Conservation (phyloP, 2,329 filamentous ascomycete species). For the Ceratocystis papillata region DNA sequence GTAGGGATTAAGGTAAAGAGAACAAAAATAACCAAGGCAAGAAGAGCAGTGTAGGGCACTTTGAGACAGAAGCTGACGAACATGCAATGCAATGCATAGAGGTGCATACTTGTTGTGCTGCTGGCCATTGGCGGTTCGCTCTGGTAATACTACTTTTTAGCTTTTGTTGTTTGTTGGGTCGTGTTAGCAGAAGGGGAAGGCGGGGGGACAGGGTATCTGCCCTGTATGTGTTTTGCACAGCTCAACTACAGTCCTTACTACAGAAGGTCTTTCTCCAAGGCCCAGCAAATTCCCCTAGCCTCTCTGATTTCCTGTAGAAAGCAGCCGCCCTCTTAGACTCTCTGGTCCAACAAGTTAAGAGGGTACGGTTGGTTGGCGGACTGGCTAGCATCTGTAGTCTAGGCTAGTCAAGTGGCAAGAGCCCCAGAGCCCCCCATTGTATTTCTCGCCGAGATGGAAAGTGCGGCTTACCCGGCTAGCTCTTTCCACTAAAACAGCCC, state of each 20-base stretch:
- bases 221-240: not conserved
- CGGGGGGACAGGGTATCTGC: not conserved
- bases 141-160: not conserved
- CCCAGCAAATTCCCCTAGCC: too few relatives aligned
- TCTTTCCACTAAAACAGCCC: not conserved
- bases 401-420: too few relatives aligned
- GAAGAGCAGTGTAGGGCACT: not conserved
- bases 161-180: constrained; percentile 5
- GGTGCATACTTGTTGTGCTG: not conserved
- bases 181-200: not conserved
- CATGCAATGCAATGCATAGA: not conserved
- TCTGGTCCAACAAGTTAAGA: too few relatives aligned
- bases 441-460: too few relatives aligned
- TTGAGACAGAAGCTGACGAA: not conserved
- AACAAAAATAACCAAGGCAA: not conserved
- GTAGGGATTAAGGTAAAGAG: not conserved
- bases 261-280: not conserved
- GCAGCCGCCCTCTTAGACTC: too few relatives aligned
- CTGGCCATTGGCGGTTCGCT: too few relatives aligned
- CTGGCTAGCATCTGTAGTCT: too few relatives aligned
- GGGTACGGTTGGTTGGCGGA: too few relatives aligned
- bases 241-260: not conserved
- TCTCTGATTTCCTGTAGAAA: too few relatives aligned
- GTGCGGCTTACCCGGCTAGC: not conserved
- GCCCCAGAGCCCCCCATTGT: too few relatives aligned